Evolutionary conservation across 163 green algal genomes (phyloP).

Genomic region (Scenedesmus sp.): DNA sequence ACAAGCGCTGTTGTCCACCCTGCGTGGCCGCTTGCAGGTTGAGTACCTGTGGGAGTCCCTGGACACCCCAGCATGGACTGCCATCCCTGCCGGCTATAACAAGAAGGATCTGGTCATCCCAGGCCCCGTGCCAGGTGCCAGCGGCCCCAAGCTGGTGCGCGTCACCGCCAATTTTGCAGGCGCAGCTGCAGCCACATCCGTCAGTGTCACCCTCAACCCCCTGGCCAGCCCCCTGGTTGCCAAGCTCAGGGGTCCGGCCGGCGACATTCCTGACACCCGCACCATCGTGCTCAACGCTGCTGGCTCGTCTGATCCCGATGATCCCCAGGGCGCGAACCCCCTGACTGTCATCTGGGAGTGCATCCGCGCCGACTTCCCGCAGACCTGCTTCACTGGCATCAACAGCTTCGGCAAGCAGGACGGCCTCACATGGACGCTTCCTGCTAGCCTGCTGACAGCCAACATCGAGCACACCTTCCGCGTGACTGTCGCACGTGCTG

Average conservation of each 20-base stretch:
- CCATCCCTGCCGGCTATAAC: constrained; percentile 22
- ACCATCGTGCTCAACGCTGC: constrained; percentile 17
- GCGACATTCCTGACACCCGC: not conserved
- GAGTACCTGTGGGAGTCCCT: constrained; percentile 21
- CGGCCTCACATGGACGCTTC: not conserved
- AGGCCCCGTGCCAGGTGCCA: not conserved
- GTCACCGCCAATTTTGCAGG: constrained; percentile 33
- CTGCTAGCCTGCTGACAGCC: not conserved
- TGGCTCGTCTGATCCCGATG: not conserved
- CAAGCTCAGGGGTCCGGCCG: constrained; percentile 1
- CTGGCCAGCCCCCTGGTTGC: not conserved
- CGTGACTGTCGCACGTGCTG: not conserved
- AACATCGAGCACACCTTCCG: constrained; percentile 32
- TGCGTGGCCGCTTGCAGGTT: not conserved
- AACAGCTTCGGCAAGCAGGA: constrained; percentile 14
- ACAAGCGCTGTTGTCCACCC: no score
- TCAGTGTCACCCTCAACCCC: not conserved
- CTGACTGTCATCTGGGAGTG: constrained; percentile 20
- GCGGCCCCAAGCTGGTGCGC: not conserved
- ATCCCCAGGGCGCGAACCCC: constrained; percentile 3
- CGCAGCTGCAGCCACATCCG: not conserved
- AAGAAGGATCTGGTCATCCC: constrained; percentile 43
- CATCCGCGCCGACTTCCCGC: constrained; percentile 1
- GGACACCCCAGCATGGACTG: not conserved
- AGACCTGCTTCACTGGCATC: constrained; percentile 18